A percentile compares a stretch with the other conserved stretches of the same genome.
These are phyloP conservation scores for Cryptosporidium bovis DNA, from an alignment of 169 alveolate species.

Conservation along the genomic window DNA sequence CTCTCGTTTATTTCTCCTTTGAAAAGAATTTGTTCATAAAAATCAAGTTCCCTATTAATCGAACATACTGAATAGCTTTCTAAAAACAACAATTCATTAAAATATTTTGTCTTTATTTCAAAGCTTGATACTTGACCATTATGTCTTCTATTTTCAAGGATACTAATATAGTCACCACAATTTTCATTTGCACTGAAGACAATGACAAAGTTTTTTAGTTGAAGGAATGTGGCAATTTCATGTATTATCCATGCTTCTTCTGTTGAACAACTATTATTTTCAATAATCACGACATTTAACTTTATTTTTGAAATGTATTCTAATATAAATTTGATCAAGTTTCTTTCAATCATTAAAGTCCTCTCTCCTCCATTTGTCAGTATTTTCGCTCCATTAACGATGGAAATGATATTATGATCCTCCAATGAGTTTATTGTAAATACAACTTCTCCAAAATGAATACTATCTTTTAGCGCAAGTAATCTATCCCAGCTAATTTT, in stretches of 20 bases:
- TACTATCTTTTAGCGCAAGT: background rate
- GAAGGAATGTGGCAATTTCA: background rate
- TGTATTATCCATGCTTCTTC: constrained; percentile 22
- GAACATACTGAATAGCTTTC: background rate
- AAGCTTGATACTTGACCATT: constrained; percentile 24
- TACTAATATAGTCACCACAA: background rate
- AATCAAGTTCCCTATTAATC: background rate
- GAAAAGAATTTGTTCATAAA: background rate
- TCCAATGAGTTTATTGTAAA: constrained; percentile 8
- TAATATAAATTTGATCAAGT: background rate
- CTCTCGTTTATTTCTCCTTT: background rate
- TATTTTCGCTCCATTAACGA: background rate
- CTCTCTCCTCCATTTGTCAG: background rate
- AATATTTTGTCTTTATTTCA: constrained; percentile 17
- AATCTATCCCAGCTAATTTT: background rate
- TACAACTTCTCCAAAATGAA: constrained; percentile 22
- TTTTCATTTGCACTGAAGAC: constrained; percentile 9
- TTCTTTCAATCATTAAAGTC: background rate
- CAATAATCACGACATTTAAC: background rate
- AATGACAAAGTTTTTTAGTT: background rate
- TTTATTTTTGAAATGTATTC: background rate
- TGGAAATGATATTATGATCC: background rate
- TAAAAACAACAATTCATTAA: background rate
- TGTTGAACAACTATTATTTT: constrained; percentile 15
- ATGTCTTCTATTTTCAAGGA: constrained; percentile 2